These are phyloP conservation scores for Protomyces inouyei DNA, from an alignment of 1,139 yeast genomes.

Conservation along the genomic window DNA sequence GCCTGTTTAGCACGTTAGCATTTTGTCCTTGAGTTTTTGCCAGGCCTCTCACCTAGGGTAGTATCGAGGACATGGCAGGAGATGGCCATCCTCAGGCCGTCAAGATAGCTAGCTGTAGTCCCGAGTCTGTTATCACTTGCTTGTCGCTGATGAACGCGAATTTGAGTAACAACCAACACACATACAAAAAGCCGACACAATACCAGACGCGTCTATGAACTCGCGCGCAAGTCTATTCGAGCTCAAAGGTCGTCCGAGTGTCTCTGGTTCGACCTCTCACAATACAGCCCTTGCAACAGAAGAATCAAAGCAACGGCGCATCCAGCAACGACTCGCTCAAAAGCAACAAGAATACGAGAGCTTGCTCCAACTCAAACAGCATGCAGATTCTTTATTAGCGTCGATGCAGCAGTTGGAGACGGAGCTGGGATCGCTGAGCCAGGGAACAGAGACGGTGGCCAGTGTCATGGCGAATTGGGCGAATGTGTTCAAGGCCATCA, in stretches of 20 bases:
- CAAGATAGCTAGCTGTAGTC: not conserved
- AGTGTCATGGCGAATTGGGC: slow-evolving; percentile 58
- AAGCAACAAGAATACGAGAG: slow-evolving; percentile 53
- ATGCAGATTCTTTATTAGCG: slow-evolving; percentile 47
- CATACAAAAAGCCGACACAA: not conserved
- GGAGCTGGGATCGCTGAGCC: slow-evolving; percentile 50
- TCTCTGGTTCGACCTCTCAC: not conserved
- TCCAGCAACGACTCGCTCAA: slow-evolving; percentile 35
- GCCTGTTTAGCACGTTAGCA: not conserved
- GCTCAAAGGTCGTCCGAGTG: not conserved
- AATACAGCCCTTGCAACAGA: not conserved
- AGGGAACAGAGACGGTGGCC: slow-evolving; percentile 51
- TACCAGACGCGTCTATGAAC: not conserved
- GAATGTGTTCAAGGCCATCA: slow-evolving; percentile 58
- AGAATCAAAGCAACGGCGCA: not conserved
- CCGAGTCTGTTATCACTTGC: not conserved
- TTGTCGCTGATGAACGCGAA: not conserved
- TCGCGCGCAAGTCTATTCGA: not conserved
- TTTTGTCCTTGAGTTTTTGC: not conserved
- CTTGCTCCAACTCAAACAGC: slow-evolving; percentile 48
- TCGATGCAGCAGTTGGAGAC: slow-evolving; percentile 50
- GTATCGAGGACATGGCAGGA: slow-evolving; percentile 26
- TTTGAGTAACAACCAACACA: not conserved
- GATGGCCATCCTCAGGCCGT: slow-evolving; percentile 4
- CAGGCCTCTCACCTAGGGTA: slow-evolving; percentile 1